Evolutionary conservation across 805 yeast species (phyloP), one percentile per base, ranked within the genome.

Genomic region (Candida awuae): DNA sequence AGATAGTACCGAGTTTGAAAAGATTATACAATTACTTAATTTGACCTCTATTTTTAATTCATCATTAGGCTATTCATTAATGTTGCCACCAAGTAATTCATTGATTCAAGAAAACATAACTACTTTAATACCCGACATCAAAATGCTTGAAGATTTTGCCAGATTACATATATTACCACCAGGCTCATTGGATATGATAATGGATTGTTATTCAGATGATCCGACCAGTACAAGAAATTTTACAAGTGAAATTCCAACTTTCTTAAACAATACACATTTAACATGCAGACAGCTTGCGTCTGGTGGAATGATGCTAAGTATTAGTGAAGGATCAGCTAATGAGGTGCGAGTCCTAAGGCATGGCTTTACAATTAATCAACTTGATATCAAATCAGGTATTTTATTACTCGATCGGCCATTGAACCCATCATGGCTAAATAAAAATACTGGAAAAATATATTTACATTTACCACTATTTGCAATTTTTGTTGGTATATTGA

Each of bases 141-240:
- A 49, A 3, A 50, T 35, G 21, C 56, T 85, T 23, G 65, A 66
- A 30, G 68, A 73, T 12, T 71, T 87, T 42, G 61, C 84, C 28
- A 70, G 69, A 36, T 61, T 84, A 35, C 97, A 88, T 55, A 63
- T 85, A 20, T 65, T 88, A 2, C 83, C 84, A 2, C 71, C 71
- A 16, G 65, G 70, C 17, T 72, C 81, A 9, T 55, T 77, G 2
- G 54, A 56, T 0, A 59, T 55, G 17, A 44, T 83, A 8, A 52
- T 75, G 12, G 49, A 61, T 6, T 83, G 92, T 53, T 32, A 34
- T 27, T 28, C 35, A 7, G 62, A 71, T 4, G 54, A 13, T 47
- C 17, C 17, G 7, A 19, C 23, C 8, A 15, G 23, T 21, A 20
- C 17, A 18, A 27, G 16, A 22, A 37, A 37, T 16, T 14, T 12